phyloP scores from a whole-genome alignment of 805 yeast genomes.

The Saccharomycopsis selenospora region DNA sequence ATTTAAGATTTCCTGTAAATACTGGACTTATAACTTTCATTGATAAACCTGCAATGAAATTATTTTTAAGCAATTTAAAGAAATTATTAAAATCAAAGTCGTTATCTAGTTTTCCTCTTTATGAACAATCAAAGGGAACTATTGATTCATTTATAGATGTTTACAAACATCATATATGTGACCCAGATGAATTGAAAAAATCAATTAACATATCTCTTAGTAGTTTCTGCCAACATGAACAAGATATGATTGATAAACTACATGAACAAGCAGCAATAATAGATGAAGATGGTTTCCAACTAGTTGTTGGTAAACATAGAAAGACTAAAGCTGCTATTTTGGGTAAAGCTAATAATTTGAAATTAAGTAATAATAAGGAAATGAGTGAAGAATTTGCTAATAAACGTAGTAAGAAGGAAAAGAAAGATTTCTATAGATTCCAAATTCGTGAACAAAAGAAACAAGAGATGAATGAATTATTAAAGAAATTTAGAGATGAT shows the following conservation, averaged over 20 bases:
- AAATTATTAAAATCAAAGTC: conserved; percentile 32
- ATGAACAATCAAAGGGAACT: conserved; percentile 34
- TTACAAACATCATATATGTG: conserved; percentile 34
- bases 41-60: conserved; percentile 57
- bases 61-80: conserved; percentile 59
- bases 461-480: conserved; percentile 80
- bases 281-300: conserved; percentile 91
- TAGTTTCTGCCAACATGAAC: conserved; percentile 66
- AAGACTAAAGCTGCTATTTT: conserved; percentile 68
- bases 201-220: conserved; percentile 55
- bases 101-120: conserved; percentile 26
- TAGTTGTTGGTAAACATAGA: conserved; percentile 82
- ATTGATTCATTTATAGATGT: conserved; percentile 36
- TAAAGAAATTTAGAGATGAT: conserved; percentile 80
- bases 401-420: conserved; percentile 65
- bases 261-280: conserved; percentile 53
- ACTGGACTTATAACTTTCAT: conserved; percentile 69
- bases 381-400: conserved; percentile 45
- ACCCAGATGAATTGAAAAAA: conserved; percentile 44
- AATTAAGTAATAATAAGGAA: conserved; percentile 32
- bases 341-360: conserved; percentile 42
- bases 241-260: conserved; percentile 47
- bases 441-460: conserved; percentile 93
- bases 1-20: conserved; percentile 55
- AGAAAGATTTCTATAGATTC: conserved; percentile 90